These are phyloP conservation scores for Actinomucor elegans DNA, from an alignment of 371 early-diverging fungal species.

Conservation along the genomic window DNA sequence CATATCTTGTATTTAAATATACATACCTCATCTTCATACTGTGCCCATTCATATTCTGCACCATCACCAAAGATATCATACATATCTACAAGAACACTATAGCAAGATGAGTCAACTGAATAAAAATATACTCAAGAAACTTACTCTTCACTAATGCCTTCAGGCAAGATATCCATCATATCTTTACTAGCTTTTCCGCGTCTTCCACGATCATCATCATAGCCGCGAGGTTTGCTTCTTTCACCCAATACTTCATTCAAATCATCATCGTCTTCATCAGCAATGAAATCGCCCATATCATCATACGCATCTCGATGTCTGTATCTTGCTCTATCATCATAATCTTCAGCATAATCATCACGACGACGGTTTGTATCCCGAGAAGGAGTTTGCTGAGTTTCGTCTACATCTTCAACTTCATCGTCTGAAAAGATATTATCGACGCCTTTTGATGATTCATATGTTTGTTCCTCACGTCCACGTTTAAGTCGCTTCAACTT, in stretches of 20 bases:
- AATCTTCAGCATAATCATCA: conserved; percentile 53
- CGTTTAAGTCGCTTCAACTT: conserved; percentile 74
- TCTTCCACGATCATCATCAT: conserved; percentile 35
- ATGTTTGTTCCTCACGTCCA: conserved; percentile 53
- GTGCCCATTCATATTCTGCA: conserved; percentile 85
- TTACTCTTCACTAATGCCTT: conserved; percentile 47
- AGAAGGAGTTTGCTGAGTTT: conserved; percentile 23
- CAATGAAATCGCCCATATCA: conserved; percentile 70
- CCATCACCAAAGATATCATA: conserved; percentile 92
- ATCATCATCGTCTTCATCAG: conserved; percentile 63
- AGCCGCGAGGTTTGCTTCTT: conserved; percentile 41
- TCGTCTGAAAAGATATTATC: conserved; percentile 63
- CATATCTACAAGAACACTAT: conserved; percentile 79
- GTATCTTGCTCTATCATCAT: conserved; percentile 37
- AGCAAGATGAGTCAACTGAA: neutral
- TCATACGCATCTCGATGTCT: conserved; percentile 51
- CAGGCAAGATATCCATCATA: conserved; percentile 45
- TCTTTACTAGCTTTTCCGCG: conserved; percentile 36
- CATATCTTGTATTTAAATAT: too few species aligned
- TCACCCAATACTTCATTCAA: conserved; percentile 64
- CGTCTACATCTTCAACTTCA: conserved; percentile 35
- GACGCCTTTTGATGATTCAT: conserved; percentile 32
- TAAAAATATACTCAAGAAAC: conserved; percentile 8
- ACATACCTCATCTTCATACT: conserved; percentile 53
- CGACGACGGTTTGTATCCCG: conserved; percentile 21